Percentiles rank a stretch among this genome's conserved stretches.
Conservation (phyloP, 345 rosid species). For the thale cress (Arabidopsis thaliana) region DNA sequence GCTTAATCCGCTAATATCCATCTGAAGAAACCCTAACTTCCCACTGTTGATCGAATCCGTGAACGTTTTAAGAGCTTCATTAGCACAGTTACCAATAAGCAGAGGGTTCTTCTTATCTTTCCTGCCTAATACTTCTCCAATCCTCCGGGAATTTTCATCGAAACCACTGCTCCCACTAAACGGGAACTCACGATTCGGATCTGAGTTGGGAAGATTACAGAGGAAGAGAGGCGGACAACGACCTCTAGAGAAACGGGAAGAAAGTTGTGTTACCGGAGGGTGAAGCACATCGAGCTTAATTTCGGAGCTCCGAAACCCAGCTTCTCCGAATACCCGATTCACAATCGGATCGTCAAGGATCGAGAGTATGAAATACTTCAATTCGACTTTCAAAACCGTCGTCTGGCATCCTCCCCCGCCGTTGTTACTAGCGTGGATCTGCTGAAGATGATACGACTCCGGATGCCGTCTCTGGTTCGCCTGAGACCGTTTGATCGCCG, state of each 20-base stretch:
- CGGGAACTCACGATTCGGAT: constrained; percentile 43
- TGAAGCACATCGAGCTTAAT: constrained; percentile 62
- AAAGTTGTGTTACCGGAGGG: constrained; percentile 52
- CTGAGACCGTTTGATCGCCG: constrained; percentile 90
- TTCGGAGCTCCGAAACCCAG: constrained; percentile 69
- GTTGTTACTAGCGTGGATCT: constrained; percentile 48
- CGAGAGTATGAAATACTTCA: constrained; percentile 57
- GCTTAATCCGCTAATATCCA: constrained; percentile 46
- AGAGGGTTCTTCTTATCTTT: constrained; percentile 51
- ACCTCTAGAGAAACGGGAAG: constrained; percentile 42
- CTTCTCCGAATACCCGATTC: constrained; percentile 63
- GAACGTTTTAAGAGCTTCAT: constrained; percentile 56
- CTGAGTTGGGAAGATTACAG: constrained; percentile 52
- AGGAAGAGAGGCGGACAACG: constrained; percentile 58
- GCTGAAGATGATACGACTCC: constrained; percentile 74
- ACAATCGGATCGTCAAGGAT: constrained; percentile 78
- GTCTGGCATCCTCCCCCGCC: constrained; percentile 32
- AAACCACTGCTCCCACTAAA: constrained; percentile 39
- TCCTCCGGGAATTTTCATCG: constrained; percentile 56
- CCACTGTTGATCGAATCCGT: constrained; percentile 40
- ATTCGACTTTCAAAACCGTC: constrained; percentile 60
- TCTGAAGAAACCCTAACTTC: constrained; percentile 46
- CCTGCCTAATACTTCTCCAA: constrained; percentile 49
- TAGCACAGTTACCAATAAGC: constrained; percentile 60
- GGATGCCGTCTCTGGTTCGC: constrained; percentile 86